phyloP scores from a whole-genome alignment of 2,329 filamentous ascomycete species.

The Colletotrichum sp. region DNA sequence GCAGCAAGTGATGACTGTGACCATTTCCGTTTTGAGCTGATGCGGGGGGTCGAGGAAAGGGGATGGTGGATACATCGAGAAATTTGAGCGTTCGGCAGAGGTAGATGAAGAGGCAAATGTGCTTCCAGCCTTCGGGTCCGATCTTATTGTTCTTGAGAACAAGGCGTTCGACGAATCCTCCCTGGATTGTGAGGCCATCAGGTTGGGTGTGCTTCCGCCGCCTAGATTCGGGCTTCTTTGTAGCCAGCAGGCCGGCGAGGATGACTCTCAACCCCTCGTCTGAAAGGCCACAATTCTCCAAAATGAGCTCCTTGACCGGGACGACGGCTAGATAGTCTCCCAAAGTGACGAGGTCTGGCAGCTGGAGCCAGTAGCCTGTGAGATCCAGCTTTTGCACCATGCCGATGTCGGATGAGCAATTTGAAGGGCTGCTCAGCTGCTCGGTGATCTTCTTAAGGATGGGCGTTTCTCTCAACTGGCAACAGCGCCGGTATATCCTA shows the following conservation, averaged over 20 bases:
- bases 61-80: conserved; percentile 85
- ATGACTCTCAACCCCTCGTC: conserved; percentile 89
- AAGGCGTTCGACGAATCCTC: conserved; percentile 84
- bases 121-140: conserved; percentile 85
- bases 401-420: conserved; percentile 70
- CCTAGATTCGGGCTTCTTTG: conserved; percentile 68
- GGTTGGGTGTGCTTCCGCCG: conserved; percentile 47
- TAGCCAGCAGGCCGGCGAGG: conserved; percentile 82
- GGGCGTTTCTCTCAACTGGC: conserved; percentile 89
- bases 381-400: conserved; percentile 83
- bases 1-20: conserved; percentile 31
- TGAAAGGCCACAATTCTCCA: conserved; percentile 86
- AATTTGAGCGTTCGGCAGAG: conserved; percentile 86
- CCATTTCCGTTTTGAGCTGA: conserved; percentile 25
- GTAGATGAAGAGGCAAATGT: conserved; percentile 88
- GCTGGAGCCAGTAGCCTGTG: conserved; percentile 81
- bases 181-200: conserved; percentile 51
- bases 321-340: conserved; percentile 95
- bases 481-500: conserved; percentile 92
- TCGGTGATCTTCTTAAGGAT: conserved; percentile 92
- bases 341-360: conserved; percentile 84
- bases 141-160: conserved; percentile 93
- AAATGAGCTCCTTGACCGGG: conserved; percentile 81
- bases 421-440: conserved; percentile 77
- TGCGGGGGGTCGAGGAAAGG: conserved; percentile 62